Evolutionary conservation across 305 asterid species (phyloP).

Genomic region (Solanum hybrid): DNA sequence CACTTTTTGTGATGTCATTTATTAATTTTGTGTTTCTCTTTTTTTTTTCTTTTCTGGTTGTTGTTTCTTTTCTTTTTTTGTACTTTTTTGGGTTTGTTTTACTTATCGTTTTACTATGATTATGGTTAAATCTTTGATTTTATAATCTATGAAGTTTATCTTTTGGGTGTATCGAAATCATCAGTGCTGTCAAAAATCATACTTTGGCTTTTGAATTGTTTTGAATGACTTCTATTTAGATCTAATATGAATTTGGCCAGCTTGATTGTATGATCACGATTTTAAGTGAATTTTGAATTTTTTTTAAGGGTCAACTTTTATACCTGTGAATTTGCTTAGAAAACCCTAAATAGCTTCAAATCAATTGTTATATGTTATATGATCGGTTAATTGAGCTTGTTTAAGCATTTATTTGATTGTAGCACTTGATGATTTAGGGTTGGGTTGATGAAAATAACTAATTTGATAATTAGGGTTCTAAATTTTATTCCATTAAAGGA

Average conservation of each 20-base stretch:
- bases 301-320: neutral
- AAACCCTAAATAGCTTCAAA: constrained; percentile 8
- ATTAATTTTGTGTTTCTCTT: neutral
- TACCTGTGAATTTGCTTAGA: neutral
- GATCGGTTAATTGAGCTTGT: neutral
- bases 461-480: constrained; percentile 4
- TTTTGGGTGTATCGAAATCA: constrained; percentile 13
- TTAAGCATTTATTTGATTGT: neutral
- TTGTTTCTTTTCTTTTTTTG: neutral
- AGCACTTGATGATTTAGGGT: neutral
- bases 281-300: constrained; percentile 7
- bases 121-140: constrained; percentile 11
- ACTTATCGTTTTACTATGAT: neutral
- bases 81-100: neutral
- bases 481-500: neutral
- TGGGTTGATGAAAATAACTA: neutral
- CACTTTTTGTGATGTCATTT: neutral
- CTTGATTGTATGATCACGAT: constrained; percentile 2
- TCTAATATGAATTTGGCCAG: neutral
- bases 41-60: neutral
- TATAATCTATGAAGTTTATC: neutral
- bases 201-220: constrained; percentile 11
- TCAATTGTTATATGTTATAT: neutral
- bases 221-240: neutral
- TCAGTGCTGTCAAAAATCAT: constrained; percentile 26